Conservation (phyloP, 2,329 filamentous ascomycete genomes). For the Colletotrichum liaoningense region DNA sequence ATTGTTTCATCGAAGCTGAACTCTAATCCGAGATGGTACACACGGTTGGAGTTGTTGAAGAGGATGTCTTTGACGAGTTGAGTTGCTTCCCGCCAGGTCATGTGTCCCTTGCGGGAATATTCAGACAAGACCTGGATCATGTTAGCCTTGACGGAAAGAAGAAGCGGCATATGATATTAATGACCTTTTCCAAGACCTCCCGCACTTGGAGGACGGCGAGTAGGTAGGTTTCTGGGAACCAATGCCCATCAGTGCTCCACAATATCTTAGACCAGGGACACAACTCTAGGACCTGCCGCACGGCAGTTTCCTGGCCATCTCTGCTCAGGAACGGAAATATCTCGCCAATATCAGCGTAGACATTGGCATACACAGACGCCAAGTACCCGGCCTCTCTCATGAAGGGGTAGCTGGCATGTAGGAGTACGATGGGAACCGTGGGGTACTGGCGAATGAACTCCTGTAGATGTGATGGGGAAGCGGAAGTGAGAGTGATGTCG, state of each 20-base stretch:
- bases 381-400: constrained; percentile 83
- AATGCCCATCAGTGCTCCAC: constrained; percentile 85
- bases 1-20: constrained; percentile 45
- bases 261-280: constrained; percentile 80
- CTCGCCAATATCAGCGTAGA: constrained; percentile 85
- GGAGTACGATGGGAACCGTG: constrained; percentile 77
- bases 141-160: constrained; percentile 27
- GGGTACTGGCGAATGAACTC: constrained; percentile 77
- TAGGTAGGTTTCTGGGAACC: constrained; percentile 82
- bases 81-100: constrained; percentile 71
- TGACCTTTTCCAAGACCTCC: constrained; percentile 74
- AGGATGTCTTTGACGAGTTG: constrained; percentile 74
- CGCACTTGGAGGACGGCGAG: constrained; percentile 79
- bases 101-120: constrained; percentile 72
- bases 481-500: constrained; percentile 75
- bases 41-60: constrained; percentile 80
- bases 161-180: background rate
- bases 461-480: constrained; percentile 82
- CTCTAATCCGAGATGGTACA: constrained; percentile 73
- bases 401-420: constrained; percentile 86
- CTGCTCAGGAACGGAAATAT: constrained; percentile 84
- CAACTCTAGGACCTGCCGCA: constrained; percentile 80
- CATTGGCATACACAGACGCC: constrained; percentile 80
- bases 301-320: constrained; percentile 77
- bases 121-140: constrained; percentile 69